A percentile compares a stretch with the other conserved stretches of the same genome.
Evolutionary conservation across 306 rosid species (phyloP).

Genomic region (Begonia peltatifolia): DNA sequence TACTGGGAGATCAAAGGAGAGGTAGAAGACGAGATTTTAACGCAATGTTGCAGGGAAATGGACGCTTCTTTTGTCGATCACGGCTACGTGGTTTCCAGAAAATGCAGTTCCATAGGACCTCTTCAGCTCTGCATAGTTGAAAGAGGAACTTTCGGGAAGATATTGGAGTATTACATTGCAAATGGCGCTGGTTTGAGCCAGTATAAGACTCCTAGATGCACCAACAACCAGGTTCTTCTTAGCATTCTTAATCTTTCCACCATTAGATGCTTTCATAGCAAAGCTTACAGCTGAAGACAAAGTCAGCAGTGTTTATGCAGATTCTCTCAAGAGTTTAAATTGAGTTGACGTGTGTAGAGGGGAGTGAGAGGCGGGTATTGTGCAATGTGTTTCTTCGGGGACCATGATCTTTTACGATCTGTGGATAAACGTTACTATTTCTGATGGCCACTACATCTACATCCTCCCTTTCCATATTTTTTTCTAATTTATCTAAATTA

Average conservation of each 20-base stretch:
- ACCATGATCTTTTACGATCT: no score
- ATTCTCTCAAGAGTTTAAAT: no score
- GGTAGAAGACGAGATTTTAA: slow-evolving; percentile 30
- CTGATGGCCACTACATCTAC: no score
- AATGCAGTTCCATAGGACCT: slow-evolving; percentile 59
- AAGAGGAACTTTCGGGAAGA: slow-evolving; percentile 62
- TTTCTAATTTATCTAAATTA: no score
- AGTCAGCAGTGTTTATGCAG: no score
- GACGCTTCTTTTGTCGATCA: slow-evolving; percentile 60
- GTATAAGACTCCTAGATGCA: slow-evolving; percentile 90
- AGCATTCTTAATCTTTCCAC: slow-evolving; percentile 38
- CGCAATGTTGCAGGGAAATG: slow-evolving; percentile 56
- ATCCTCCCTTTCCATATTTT: no score
- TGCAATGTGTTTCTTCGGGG: no score
- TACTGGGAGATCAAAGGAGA: slow-evolving; percentile 88
- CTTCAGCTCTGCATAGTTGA: slow-evolving; percentile 56
- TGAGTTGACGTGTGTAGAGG: no score
- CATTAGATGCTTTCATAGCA: slow-evolving; percentile 32
- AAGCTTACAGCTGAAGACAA: slow-evolving; percentile 23
- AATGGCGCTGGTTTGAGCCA: slow-evolving; percentile 73
- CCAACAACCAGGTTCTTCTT: slow-evolving; percentile 36
- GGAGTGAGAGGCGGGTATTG: no score
- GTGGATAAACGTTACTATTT: no score
- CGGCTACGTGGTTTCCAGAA: slow-evolving; percentile 78
- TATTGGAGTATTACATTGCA: slow-evolving; percentile 48